Evolutionary conservation across 2,329 filamentous ascomycete genomes (phyloP).

Genomic region (Penicillium sclerotigenum): DNA sequence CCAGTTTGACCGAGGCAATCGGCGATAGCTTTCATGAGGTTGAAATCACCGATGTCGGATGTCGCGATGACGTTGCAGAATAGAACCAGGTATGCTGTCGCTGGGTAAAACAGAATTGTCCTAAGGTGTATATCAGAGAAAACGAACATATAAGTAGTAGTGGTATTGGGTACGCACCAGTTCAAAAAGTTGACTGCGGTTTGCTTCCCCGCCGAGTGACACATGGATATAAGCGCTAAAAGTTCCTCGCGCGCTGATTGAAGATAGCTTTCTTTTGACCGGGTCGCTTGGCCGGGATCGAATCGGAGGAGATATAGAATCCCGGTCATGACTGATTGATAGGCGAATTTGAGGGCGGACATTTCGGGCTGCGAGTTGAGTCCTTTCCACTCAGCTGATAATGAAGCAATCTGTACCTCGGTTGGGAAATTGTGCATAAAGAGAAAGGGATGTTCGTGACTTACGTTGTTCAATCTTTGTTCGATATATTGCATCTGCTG

Average conservation of each 20-base stretch:
- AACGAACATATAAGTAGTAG: background rate
- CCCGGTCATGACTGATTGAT: conserved; percentile 21
- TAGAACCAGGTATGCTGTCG: conserved; percentile 23
- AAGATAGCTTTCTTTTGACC: conserved; percentile 11
- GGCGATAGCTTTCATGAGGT: conserved; percentile 17
- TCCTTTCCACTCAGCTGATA: conserved; percentile 18
- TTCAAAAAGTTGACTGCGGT: conserved; percentile 17
- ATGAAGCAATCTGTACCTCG: conserved; percentile 8
- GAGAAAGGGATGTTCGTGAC: background rate
- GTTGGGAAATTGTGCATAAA: background rate
- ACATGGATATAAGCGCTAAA: conserved; percentile 17
- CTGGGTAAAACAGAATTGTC: conserved; percentile 22
- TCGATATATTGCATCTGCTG: conserved; percentile 14
- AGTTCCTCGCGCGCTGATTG: conserved; percentile 21
- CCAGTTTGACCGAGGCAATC: conserved; percentile 13
- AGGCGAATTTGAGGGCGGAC: conserved; percentile 19
- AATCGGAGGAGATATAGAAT: conserved; percentile 19
- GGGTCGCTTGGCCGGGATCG: background rate
- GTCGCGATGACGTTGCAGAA: conserved; percentile 24
- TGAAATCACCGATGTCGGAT: conserved; percentile 19
- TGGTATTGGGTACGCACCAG: conserved; percentile 10
- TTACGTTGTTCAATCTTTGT: conserved; percentile 12
- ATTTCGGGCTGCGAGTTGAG: conserved; percentile 19
- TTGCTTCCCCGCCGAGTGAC: conserved; percentile 15
- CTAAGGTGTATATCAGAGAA: conserved; percentile 4